These are phyloP conservation scores for Cyberlindnera maritima DNA, from an alignment of 805 yeast species.

Conservation along the genomic window DNA sequence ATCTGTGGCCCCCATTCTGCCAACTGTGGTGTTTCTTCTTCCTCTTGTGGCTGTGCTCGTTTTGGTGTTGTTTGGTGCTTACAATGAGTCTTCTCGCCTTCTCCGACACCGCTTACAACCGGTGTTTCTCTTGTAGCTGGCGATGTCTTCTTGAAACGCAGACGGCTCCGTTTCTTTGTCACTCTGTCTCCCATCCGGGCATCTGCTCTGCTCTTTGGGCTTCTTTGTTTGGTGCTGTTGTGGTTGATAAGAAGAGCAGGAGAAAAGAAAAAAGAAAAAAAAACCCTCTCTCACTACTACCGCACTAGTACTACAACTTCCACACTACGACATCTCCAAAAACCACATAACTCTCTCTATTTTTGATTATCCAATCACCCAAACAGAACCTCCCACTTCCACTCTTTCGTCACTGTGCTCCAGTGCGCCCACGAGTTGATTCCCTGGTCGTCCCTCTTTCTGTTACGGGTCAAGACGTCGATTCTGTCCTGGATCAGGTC, in stretches of 20 bases:
- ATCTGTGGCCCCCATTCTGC: conserved; percentile 30
- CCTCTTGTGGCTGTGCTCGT: neutral
- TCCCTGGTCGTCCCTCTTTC: conserved; percentile 36
- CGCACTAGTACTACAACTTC: too few relatives aligned
- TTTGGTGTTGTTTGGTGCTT: too few relatives aligned
- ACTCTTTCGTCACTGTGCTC: conserved; percentile 68
- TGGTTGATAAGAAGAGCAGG: too few relatives aligned
- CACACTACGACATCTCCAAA: too few relatives aligned
- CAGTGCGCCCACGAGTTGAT: conserved; percentile 57
- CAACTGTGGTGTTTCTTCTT: neutral
- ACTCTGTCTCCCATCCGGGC: neutral
- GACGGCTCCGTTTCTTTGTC: neutral
- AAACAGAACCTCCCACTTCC: conserved; percentile 72
- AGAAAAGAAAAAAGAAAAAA: too few relatives aligned
- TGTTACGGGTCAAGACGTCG: conserved; percentile 21
- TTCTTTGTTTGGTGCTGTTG: too few relatives aligned
- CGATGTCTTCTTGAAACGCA: neutral
- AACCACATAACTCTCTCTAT: neutral
- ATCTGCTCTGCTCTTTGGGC: neutral
- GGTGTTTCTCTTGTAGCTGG: neutral
- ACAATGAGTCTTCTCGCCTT: too few relatives aligned
- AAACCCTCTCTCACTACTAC: too few relatives aligned
- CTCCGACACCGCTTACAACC: too few relatives aligned
- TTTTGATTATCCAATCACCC: conserved; percentile 26
- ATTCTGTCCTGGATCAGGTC: conserved; percentile 24